A percentile compares a stretch with the other conserved stretches of the same genome.
These are phyloP conservation scores for Moricandia arvensis DNA, from an alignment of 345 rosid genomes.

Conservation along the genomic window DNA sequence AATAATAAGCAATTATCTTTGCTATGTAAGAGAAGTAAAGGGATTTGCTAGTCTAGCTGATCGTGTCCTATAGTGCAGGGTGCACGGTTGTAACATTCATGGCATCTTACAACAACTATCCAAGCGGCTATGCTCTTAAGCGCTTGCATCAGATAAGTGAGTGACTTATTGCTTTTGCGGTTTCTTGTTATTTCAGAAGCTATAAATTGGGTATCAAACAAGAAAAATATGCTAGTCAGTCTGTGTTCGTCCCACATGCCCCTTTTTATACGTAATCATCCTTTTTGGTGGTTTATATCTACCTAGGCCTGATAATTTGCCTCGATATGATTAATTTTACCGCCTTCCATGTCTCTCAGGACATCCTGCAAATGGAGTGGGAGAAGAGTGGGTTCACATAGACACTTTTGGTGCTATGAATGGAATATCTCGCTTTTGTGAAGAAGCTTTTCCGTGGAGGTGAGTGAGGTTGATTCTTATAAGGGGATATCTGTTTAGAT, in stretches of 20 bases:
- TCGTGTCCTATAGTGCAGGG: conserved; percentile 70
- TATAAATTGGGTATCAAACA: conserved; percentile 8
- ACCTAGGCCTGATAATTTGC: not conserved
- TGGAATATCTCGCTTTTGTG: conserved; percentile 94
- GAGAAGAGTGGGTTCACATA: conserved; percentile 76
- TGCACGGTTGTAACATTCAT: conserved; percentile 65
- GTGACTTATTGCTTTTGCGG: conserved; percentile 33
- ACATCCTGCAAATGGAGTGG: conserved; percentile 41
- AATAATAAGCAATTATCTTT: conserved; percentile 9
- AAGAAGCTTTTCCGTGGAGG: conserved; percentile 84
- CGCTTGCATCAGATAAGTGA: conserved; percentile 74
- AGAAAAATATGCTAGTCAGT: conserved; percentile 7
- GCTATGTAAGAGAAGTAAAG: conserved; percentile 12
- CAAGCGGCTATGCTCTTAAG: conserved; percentile 82
- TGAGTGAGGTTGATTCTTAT: conserved; percentile 47
- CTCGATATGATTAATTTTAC: not conserved
- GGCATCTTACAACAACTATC: conserved; percentile 92
- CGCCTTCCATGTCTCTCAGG: conserved; percentile 43
- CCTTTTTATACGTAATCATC: not conserved
- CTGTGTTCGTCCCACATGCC: conserved; percentile 12
- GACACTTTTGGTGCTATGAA: conserved; percentile 92
- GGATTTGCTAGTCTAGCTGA: conserved; percentile 23
- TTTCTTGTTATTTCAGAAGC: conserved; percentile 5
- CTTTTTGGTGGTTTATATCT: conserved; percentile 13
- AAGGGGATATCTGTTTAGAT: conserved; percentile 1